A percentile compares a stretch with the other conserved stretches of the same genome.
Conservation (phyloP, 2,329 filamentous ascomycete genomes). For the Hypoxylon sp. region DNA sequence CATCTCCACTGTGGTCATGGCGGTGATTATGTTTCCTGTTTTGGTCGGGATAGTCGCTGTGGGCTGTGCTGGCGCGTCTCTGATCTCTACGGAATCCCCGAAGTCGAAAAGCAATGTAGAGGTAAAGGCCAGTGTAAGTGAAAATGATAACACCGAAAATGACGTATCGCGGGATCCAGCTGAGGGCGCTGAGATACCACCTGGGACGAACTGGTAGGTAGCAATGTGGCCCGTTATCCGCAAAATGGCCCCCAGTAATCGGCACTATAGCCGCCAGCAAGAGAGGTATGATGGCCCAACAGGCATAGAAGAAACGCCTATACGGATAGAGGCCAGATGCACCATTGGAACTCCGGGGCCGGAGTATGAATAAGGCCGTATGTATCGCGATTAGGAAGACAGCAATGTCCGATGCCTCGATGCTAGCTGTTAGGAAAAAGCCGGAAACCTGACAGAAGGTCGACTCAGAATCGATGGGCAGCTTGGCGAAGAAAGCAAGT, state of each 20-base stretch:
- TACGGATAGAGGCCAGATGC: conserved; percentile 78
- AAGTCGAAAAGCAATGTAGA: conserved; percentile 70
- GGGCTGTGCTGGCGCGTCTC: conserved; percentile 46
- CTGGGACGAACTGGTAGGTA: conserved; percentile 75
- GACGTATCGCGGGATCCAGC: conserved; percentile 81
- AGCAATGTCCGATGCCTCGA: conserved; percentile 79
- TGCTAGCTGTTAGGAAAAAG: conserved; percentile 76
- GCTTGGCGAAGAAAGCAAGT: conserved; percentile 68
- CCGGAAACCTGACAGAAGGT: conserved; percentile 77
- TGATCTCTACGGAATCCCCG: conserved; percentile 57
- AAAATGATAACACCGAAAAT: conserved; percentile 75
- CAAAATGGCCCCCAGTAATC: conserved; percentile 50
- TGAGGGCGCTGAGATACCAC: conserved; percentile 78
- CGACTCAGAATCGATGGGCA: conserved; percentile 65
- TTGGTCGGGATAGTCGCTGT: conserved; percentile 32
- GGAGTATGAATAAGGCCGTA: conserved; percentile 79
- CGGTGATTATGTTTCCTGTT: conserved; percentile 29
- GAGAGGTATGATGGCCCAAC: conserved; percentile 71
- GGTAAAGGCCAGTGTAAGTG: conserved; percentile 78
- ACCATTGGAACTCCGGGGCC: conserved; percentile 63
- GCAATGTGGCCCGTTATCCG: conserved; percentile 64
- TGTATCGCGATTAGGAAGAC: conserved; percentile 82
- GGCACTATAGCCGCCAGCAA: conserved; percentile 64
- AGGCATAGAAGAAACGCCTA: conserved; percentile 70
- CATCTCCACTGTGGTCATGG: conserved; percentile 28